Conservation (phyloP, 225 moss, liverwort and hornwort genomes). For the Marchantia polymorpha region DNA sequence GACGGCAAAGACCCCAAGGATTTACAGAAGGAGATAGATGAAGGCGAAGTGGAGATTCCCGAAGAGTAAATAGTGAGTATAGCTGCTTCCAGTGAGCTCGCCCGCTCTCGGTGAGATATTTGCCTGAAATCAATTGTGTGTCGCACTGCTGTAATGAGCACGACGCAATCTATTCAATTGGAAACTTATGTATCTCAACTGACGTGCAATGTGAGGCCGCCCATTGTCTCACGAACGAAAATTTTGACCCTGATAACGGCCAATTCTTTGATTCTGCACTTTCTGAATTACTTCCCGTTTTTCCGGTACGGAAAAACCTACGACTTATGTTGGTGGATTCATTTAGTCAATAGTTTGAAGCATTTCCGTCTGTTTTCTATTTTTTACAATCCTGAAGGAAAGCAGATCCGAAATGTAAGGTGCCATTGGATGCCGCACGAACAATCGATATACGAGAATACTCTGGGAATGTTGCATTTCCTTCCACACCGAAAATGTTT, state of each 20-base stretch:
- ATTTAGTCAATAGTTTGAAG: too few species aligned
- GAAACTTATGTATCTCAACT: neutral
- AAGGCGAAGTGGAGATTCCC: slow-evolving; percentile 68
- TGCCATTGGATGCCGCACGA: too few species aligned
- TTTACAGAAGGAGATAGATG: slow-evolving; percentile 66
- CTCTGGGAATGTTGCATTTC: too few species aligned
- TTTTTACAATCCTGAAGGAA: too few species aligned
- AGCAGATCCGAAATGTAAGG: too few species aligned
- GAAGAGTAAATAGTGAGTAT: slow-evolving; percentile 34
- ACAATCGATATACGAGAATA: too few species aligned
- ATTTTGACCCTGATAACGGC: neutral
- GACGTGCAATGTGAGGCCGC: slow-evolving; percentile 4
- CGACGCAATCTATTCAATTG: neutral
- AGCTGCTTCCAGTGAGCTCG: neutral
- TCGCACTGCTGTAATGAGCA: neutral
- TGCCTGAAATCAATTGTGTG: neutral
- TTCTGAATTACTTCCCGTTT: too few species aligned
- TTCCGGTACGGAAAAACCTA: too few species aligned
- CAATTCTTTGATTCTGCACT: neutral
- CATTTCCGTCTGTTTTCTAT: too few species aligned
- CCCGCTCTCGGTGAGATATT: slow-evolving; percentile 1
- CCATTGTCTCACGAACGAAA: neutral
- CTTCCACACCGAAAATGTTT: too few species aligned
- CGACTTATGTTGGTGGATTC: too few species aligned
- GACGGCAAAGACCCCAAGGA: slow-evolving; percentile 73